Evolutionary conservation across 208 protist genomes (phyloP).

Genomic region (Leishmania arabica): DNA sequence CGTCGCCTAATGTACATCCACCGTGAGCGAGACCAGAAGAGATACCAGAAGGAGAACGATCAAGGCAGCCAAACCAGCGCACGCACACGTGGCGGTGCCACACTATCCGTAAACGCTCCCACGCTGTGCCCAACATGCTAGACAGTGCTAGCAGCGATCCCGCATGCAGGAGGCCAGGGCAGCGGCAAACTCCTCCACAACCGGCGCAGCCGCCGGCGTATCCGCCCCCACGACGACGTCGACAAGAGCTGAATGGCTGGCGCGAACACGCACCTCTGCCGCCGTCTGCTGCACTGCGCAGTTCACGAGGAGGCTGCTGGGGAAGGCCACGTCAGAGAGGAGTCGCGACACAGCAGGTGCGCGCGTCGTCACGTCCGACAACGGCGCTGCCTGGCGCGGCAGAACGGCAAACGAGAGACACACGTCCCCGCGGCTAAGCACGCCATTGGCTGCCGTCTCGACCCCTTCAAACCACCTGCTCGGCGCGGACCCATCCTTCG

Average conservation of each 20-base stretch:
- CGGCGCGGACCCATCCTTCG: background rate
- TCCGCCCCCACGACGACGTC: slow-evolving; percentile 22
- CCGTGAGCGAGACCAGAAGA: background rate
- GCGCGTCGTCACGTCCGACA: background rate
- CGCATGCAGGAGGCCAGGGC: slow-evolving; percentile 12
- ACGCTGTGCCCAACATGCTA: background rate
- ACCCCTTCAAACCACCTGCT: slow-evolving; percentile 3
- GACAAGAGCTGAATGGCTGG: slow-evolving; percentile 19
- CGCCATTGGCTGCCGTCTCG: background rate
- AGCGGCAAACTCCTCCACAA: slow-evolving; percentile 1
- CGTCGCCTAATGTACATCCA: slow-evolving; percentile 7
- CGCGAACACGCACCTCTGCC: slow-evolving; percentile 27
- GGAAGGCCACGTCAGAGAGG: slow-evolving; percentile 26
- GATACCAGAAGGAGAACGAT: background rate
- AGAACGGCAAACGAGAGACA: slow-evolving; percentile 24
- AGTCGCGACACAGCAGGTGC: slow-evolving; percentile 2
- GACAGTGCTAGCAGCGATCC: background rate
- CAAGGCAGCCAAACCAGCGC: background rate
- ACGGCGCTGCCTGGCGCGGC: background rate
- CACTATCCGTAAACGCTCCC: background rate
- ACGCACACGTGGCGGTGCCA: background rate
- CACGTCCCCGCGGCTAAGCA: background rate
- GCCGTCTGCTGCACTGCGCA: slow-evolving; percentile 37
- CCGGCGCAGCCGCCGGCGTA: background rate
- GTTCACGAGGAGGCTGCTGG: slow-evolving; percentile 31